Evolutionary conservation across 1,284 basidiomycete genomes (phyloP).

Genomic region (Malassezia obtusa): DNA sequence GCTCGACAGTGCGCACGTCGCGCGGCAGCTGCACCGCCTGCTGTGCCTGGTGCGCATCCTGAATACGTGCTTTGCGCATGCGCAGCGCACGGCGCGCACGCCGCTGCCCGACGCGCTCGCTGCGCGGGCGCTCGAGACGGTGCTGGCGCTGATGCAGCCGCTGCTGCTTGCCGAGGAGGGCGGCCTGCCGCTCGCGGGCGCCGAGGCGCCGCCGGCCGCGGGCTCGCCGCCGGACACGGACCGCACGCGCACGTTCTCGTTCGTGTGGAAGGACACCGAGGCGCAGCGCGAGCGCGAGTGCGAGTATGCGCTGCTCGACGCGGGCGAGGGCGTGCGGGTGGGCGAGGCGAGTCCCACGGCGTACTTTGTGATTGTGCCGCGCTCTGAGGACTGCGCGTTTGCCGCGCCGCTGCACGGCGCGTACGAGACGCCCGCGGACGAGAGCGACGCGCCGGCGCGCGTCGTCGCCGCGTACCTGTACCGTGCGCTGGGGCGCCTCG

Average conservation of each 20-base stretch:
- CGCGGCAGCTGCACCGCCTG: background rate
- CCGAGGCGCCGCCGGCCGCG: background rate
- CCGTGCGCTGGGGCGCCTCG: background rate
- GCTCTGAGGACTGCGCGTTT: background rate
- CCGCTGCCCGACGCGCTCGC: background rate
- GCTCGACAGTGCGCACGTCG: background rate
- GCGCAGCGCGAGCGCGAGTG: background rate
- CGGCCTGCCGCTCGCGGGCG: background rate
- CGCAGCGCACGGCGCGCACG: no score
- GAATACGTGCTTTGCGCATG: background rate
- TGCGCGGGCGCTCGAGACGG: background rate
- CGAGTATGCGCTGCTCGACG: background rate
- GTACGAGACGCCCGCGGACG: background rate
- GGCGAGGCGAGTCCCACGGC: background rate
- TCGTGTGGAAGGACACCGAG: background rate
- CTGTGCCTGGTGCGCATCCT: constrained; percentile 5
- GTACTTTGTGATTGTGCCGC: background rate
- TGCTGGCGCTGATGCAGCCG: background rate
- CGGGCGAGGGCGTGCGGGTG: background rate
- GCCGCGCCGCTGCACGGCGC: background rate
- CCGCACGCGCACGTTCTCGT: background rate
- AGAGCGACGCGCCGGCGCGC: background rate
- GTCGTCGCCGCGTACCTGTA: background rate
- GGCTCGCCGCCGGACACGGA: background rate
- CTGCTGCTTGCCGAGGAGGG: background rate